These are phyloP conservation scores for Colletotrichum sublineola DNA, from an alignment of 2,329 filamentous ascomycete species.

Conservation along the genomic window DNA sequence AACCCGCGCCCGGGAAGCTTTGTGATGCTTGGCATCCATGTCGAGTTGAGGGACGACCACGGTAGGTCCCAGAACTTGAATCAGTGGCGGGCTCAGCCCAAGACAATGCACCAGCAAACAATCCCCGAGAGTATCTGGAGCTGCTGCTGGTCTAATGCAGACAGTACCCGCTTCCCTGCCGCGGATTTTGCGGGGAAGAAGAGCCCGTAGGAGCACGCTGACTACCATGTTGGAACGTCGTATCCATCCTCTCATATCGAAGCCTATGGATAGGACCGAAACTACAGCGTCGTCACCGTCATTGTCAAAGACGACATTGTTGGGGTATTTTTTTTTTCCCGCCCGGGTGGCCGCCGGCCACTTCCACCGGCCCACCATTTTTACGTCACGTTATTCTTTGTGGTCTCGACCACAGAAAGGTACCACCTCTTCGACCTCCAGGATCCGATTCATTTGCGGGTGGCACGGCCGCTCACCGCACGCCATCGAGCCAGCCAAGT, in stretches of 20 bases:
- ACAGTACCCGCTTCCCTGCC: constrained; percentile 33
- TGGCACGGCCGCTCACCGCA: constrained; percentile 29
- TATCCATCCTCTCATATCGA: background rate
- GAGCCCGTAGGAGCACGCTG: background rate
- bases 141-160: constrained; percentile 39
- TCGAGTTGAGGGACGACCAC: constrained; percentile 10
- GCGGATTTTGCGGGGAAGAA: constrained; percentile 40
- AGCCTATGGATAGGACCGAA: constrained; percentile 4
- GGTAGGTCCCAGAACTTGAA: background rate
- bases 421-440: constrained; percentile 12
- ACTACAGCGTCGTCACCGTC: background rate
- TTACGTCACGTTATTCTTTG: constrained; percentile 38
- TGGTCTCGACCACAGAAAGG: constrained; percentile 14
- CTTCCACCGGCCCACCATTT: constrained; percentile 27
- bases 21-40: constrained; percentile 12
- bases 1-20: background rate
- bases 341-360: constrained; percentile 35
- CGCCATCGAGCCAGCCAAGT: constrained; percentile 33
- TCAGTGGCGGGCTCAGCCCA: constrained; percentile 11
- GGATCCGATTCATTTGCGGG: constrained; percentile 8
- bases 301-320: constrained; percentile 15
- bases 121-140: constrained; percentile 17
- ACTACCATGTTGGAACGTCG: constrained; percentile 7
- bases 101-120: constrained; percentile 13
- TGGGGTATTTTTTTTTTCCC: background rate